Evolutionary conservation across 352 stramenopile genomes (phyloP).

Genomic region (Synura sp.): DNA sequence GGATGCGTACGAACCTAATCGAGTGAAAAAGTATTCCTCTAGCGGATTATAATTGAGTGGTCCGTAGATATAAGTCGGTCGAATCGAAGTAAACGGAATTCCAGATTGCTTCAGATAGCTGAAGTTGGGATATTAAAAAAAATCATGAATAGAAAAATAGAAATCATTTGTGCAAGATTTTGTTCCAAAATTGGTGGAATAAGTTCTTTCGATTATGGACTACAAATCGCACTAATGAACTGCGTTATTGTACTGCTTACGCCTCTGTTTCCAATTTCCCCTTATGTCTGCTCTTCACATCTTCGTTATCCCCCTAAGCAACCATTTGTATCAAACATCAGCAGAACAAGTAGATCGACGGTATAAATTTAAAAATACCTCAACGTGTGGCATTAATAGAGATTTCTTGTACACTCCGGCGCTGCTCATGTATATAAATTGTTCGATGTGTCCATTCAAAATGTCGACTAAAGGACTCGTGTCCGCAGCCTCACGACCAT

Average conservation of each 20-base stretch:
- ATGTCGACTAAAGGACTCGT: conserved; percentile 48
- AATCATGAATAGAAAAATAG: too few species aligned
- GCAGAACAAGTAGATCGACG: neutral
- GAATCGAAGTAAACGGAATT: conserved; percentile 51
- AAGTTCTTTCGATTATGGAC: too few species aligned
- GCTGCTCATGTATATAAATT: conserved; percentile 53
- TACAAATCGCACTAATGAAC: neutral
- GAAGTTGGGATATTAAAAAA: conserved; percentile 22
- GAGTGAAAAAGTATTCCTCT: conserved; percentile 49
- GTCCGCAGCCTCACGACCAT: conserved; percentile 48
- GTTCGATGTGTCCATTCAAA: conserved; percentile 49
- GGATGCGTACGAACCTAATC: conserved; percentile 30
- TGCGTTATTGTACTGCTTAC: conserved; percentile 39
- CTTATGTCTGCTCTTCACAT: conserved; percentile 50
- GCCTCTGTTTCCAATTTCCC: conserved; percentile 51
- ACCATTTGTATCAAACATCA: neutral
- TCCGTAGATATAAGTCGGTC: conserved; percentile 53
- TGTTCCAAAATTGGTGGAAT: too few species aligned
- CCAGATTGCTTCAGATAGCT: conserved; percentile 41
- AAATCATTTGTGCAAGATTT: too few species aligned
- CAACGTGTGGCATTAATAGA: conserved; percentile 43
- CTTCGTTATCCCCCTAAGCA: conserved; percentile 44
- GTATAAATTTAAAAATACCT: neutral
- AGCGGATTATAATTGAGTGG: conserved; percentile 53
- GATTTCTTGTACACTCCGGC: conserved; percentile 52